These are phyloP conservation scores for Escovopsis sp. DNA, from an alignment of 2,329 filamentous ascomycete species.

Conservation along the genomic window DNA sequence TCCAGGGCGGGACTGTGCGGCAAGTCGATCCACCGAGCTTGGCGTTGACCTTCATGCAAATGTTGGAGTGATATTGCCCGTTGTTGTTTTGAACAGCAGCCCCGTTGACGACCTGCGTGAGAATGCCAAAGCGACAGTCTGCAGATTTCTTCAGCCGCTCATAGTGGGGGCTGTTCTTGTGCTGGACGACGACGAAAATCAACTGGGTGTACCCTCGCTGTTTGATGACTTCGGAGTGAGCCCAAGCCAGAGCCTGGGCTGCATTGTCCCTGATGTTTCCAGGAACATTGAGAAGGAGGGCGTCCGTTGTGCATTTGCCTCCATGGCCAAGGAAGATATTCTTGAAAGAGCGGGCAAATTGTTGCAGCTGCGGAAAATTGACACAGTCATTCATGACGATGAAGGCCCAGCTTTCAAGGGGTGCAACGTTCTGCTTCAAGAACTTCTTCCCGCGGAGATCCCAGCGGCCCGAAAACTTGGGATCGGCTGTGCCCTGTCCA, in stretches of 20 bases:
- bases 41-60: slow-evolving; percentile 91
- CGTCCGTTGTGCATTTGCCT: slow-evolving; percentile 23
- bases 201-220: slow-evolving; percentile 51
- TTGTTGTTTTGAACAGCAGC: slow-evolving; percentile 54
- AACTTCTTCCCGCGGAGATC: slow-evolving; percentile 72
- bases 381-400: slow-evolving; percentile 47
- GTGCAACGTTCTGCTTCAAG: slow-evolving; percentile 42
- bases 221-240: slow-evolving; percentile 36
- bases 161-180: slow-evolving; percentile 60
- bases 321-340: slow-evolving; percentile 35
- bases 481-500: slow-evolving; percentile 39
- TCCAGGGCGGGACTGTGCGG: slow-evolving; percentile 23
- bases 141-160: slow-evolving; percentile 77
- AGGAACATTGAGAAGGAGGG: slow-evolving; percentile 21
- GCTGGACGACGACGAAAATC: slow-evolving; percentile 61
- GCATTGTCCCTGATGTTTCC: slow-evolving; percentile 22
- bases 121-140: slow-evolving; percentile 71
- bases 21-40: slow-evolving; percentile 80
- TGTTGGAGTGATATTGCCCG: slow-evolving; percentile 81
- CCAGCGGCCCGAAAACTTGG: slow-evolving; percentile 64
- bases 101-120: slow-evolving; percentile 69
- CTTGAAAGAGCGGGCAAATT: slow-evolving; percentile 28
- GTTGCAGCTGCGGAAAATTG: slow-evolving; percentile 18
- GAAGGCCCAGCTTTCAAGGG: slow-evolving; percentile 63
- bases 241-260: slow-evolving; percentile 34